These are phyloP conservation scores for Didymellaceae sp. DNA, from an alignment of 2,329 filamentous ascomycete genomes.

Conservation along the genomic window DNA sequence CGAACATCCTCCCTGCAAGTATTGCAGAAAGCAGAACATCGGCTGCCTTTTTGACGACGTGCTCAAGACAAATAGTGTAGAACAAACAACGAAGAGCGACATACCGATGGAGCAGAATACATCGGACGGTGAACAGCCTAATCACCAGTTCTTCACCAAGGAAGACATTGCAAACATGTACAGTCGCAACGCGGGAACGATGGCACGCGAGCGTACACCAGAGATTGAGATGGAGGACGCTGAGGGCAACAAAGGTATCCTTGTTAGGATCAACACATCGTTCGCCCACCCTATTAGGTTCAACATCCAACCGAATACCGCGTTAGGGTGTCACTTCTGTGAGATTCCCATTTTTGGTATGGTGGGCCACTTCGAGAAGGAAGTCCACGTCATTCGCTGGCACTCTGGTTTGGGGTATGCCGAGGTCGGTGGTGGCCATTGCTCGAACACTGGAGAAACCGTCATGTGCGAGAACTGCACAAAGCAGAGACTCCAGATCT, in stretches of 20 bases:
- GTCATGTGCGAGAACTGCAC: constrained; percentile 37
- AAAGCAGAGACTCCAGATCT: constrained; percentile 29
- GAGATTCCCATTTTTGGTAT: constrained; percentile 50
- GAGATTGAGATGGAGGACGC: constrained; percentile 37
- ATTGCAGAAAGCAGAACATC: constrained; percentile 34
- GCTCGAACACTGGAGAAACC: constrained; percentile 28
- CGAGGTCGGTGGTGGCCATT: constrained; percentile 50
- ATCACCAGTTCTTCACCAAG: constrained; percentile 17
- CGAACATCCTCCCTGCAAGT: constrained; percentile 42
- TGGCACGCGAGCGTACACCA: constrained; percentile 27
- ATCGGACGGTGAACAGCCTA: constrained; percentile 8
- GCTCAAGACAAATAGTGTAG: constrained; percentile 6
- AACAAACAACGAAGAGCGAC: constrained; percentile 13
- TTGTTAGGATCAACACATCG: constrained; percentile 46
- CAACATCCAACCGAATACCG: no score
- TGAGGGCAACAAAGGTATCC: constrained; percentile 30
- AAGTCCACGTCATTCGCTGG: constrained; percentile 47
- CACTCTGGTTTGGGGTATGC: constrained; percentile 45
- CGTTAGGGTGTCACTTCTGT: constrained; percentile 52
- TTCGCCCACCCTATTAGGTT: constrained; percentile 55
- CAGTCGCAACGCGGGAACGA: constrained; percentile 3
- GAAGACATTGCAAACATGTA: constrained; percentile 27
- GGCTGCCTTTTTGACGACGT: constrained; percentile 42
- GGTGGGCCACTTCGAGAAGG: constrained; percentile 45
- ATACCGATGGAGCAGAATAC: constrained; percentile 1